Base-by-base conservation (phyloP, 192 early-diverging fungal genomes). In the Entomortierella lignicola region DNA sequence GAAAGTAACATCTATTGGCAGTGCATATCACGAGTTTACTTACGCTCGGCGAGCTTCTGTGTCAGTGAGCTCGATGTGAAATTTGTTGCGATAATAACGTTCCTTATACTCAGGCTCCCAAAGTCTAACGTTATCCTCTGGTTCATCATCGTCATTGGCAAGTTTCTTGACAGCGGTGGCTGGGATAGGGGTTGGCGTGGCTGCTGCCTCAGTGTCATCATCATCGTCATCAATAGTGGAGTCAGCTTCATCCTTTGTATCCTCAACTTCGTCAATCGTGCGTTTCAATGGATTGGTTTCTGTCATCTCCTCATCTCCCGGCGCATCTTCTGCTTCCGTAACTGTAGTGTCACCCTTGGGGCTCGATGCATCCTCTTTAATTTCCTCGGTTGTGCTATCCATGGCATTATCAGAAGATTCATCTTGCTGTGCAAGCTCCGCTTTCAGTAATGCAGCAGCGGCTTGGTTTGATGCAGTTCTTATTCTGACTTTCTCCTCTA, bases 31-130 rank as follows among this genome's bases (percentile, higher is more conserved):
- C 10, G 34, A 37, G 5, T 11, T 20, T 11, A 77, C 86, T 83
- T 85, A 88, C 87, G 89, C 66, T 81, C 56, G 61, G 8, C 85
- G 84, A 17, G 89, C 86, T 30, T 87, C 82, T 8, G 52, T 55
- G 67, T 95, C 86, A 59, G 82, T 79, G 17, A 88, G 82, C n/a
- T 89, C 89, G 39, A 90, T 80, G 60, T 82, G 59, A 52, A 95
- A 92, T 65, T 93, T 93, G 47, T 80, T 77, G 32, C 71, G 68
- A 73, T 94, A 94, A 77, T 93, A 95, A 31, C 89, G 83, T 57
- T 89, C 83, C 71, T 91, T 91, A 84, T 90, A 95, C 27, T 92
- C 93, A 2, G 84, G 69, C 81, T 96, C 94, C 83, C 94, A 90
- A 26, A 98, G 81, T 63, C 87, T 85, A 31, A 87, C 83, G 21